Evolutionary conservation across 2,329 filamentous ascomycete genomes (phyloP).

Genomic region (Penicillium italicum): DNA sequence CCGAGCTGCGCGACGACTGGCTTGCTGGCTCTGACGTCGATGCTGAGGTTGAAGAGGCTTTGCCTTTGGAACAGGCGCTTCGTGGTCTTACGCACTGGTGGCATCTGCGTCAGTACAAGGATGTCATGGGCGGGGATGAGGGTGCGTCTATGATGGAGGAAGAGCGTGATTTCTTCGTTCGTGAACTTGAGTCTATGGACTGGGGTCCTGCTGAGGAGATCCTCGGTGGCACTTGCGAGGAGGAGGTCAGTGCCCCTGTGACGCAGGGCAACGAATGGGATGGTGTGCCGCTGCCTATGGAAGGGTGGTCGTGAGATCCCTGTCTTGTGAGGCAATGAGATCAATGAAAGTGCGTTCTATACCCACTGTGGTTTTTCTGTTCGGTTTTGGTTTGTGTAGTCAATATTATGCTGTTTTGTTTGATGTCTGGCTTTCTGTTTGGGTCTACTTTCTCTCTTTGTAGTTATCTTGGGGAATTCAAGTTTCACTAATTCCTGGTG

Average conservation of each 20-base stretch:
- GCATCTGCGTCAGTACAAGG: slow-evolving; percentile 78
- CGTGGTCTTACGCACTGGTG: slow-evolving; percentile 91
- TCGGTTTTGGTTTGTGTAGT: neutral
- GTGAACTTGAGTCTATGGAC: slow-evolving; percentile 70
- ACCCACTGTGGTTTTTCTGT: neutral
- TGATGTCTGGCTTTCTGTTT: neutral
- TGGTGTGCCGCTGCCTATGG: slow-evolving; percentile 35
- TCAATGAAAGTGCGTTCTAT: slow-evolving; percentile 5
- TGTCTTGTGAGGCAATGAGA: slow-evolving; percentile 1
- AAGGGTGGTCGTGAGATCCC: slow-evolving; percentile 25
- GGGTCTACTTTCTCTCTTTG: neutral
- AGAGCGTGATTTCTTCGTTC: slow-evolving; percentile 74
- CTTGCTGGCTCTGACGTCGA: slow-evolving; percentile 85
- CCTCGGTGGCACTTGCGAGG: slow-evolving; percentile 19
- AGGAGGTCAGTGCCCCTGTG: neutral
- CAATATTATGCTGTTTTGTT: neutral
- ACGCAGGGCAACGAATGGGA: slow-evolving; percentile 34
- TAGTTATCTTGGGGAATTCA: neutral
- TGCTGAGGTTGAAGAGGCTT: slow-evolving; percentile 84
- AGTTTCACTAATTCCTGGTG: neutral
- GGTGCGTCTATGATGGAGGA: slow-evolving; percentile 59
- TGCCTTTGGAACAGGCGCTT: slow-evolving; percentile 87
- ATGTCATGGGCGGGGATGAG: slow-evolving; percentile 60
- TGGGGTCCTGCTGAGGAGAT: slow-evolving; percentile 45
- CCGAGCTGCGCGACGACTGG: slow-evolving; percentile 93